Evolutionary conservation across 768 basidiomycete species (phyloP), one percentile per base, ranked within the genome.

Genomic region (Leccinum obscurum): DNA sequence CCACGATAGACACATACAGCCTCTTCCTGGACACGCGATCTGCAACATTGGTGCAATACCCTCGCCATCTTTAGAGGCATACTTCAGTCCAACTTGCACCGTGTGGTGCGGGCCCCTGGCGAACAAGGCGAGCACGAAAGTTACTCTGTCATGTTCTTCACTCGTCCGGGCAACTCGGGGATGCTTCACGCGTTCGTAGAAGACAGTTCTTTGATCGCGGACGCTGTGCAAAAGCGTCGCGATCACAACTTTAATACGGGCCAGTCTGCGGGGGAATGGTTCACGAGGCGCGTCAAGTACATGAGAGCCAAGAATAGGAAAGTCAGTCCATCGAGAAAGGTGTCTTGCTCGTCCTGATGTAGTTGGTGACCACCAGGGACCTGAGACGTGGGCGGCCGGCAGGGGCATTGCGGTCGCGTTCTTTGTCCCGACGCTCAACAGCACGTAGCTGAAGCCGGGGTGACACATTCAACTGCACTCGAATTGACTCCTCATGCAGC

Each of bases 101-200:
- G 35, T 13, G 35, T 37, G 14, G 35, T 37, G 14, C 35, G 6
- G 35, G 35, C 35, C 5, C 35, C 14, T 5, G 35, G 35, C 14
- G 35, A 37, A 14, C 35, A 37, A 37, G 35, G 35, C 35, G 14
- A 37, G 35, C 35, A 37, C 35, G 35, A 37, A 37, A 14, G 35
- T 15, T 37, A 30, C 28, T 30, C 28, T 30, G 28, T 30, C 28
- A 30, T 87, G 0, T 90, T 82, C 72, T 89, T 90, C 74, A 84
- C 81, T 0, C 78, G 88, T 22, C 87, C 87, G 0, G 82, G 81
- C 11, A 80, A 87, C 67, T 77, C 77, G 2, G 73, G 80, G 39
- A 58, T 78, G 1, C 80, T 89, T 8, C 79, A 77, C 10, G 80
- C 86, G 3, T 72, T 88, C 6, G 71, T 76, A 0, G 78, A 84